phyloP scores from a whole-genome alignment of 805 yeast species.

The Saccharomycopsis fibuligera region DNA sequence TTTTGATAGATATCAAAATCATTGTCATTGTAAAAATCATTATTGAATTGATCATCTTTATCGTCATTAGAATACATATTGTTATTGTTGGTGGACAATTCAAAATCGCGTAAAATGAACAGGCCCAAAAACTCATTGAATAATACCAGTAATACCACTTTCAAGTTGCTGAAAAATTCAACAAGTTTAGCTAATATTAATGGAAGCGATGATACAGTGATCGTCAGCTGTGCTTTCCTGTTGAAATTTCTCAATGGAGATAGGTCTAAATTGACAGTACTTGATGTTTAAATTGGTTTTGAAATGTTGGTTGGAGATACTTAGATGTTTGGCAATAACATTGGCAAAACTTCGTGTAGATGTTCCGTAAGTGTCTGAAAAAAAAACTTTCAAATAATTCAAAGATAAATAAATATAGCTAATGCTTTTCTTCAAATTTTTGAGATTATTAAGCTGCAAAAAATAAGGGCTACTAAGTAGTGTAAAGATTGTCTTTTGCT shows the following conservation, averaged over 20 bases:
- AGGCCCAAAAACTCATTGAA: not conserved
- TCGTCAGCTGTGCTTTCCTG: not conserved
- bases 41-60: not conserved
- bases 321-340: not conserved
- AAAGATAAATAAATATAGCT: constrained; percentile 2
- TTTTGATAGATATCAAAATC: constrained; percentile 6
- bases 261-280: constrained; percentile 2
- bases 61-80: not conserved
- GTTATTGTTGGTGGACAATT: not conserved
- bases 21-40: not conserved
- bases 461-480: not conserved
- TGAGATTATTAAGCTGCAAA: not conserved
- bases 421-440: constrained; percentile 2
- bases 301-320: constrained; percentile 1
- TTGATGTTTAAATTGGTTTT: not conserved
- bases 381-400: constrained; percentile 4
- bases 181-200: not conserved
- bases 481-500: not conserved
- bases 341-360: constrained; percentile 1
- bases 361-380: not conserved
- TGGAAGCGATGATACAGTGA: not conserved
- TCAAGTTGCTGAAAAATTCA: constrained; percentile 1
- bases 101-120: too few species aligned
- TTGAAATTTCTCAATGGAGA: too few species aligned
- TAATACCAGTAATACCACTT: constrained; percentile 1